Evolutionary conservation across 306 rosid genomes (phyloP), one percentile per base, ranked within the genome.

Genomic region (Pterocarpus macrocarpus): DNA sequence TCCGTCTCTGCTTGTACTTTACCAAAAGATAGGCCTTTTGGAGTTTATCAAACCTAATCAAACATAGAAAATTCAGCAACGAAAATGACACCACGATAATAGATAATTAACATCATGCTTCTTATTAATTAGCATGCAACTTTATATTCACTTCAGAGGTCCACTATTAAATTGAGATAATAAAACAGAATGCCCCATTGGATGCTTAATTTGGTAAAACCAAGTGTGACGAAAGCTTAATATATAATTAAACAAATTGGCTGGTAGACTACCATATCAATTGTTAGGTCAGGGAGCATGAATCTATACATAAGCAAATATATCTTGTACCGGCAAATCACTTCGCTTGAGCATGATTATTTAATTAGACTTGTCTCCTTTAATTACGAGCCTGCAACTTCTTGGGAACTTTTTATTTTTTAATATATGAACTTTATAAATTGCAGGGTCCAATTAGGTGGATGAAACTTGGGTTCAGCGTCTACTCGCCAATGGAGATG

Each of bases 191-290:
- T 62, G 69, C 65, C 33, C 11, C 64, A 28, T 52, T 69, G 59
- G 74, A 39, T 70, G 55, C 69, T 65, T 50, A 63, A 81, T 85
- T 85, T 65, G 88, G 88, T 85, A 65, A 77, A 50, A 17, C 44
- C 35, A 9, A 43, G 64, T 38, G 32, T 9, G 30, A 45, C 55
- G 13, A 66, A 74, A 5, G 17, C 41, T 57, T 17, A 44, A 73
- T 53, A 64, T 64, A 47, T 4, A 14, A 69, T 35, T 80, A 69
- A 69, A 69, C 8, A 71, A 57, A 45, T 15, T 35, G 69, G 77
- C 59, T 68, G 71, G 11, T 61, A 78, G 22, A 53, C 47, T 58
- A 36, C 32, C 71, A 28, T 68, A 58, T 69, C 77, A 28, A 57
- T 66, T 66, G 80, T 81, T 75, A 75, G 85, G 80, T 80, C 74